Evolutionary conservation across 805 yeast genomes (phyloP), one percentile per base, ranked within the genome.

Genomic region (Saccharomyces eubayanus): DNA sequence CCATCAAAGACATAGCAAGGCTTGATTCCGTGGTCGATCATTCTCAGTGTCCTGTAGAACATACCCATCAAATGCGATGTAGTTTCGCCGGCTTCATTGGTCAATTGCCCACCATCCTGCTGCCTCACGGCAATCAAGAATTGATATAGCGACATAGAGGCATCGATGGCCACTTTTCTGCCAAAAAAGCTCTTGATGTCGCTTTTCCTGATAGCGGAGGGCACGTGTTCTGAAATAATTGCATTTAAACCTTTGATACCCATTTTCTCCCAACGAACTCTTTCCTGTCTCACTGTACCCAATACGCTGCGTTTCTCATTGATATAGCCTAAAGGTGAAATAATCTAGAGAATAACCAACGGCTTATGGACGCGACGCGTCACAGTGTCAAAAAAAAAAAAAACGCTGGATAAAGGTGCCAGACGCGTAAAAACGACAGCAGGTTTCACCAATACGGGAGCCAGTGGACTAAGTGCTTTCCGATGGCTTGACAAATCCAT

Each of bases 1-100:
- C 99, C 99, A 69, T 94, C 99, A 72, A 94, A 94, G 6, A 94
- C 98, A 66, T 89, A 94, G 47, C 91, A 85, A 1, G 99, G 99
- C 68, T 94, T 94, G 63, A 94, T 81, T n/a, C 97, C 97, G 64
- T 87, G 82, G 59, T 86, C 96, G 4, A 91, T 87, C 79, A 94
- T 81, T 51, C 96, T 74, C 51, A 94, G 78, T 0, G 99, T 94
- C 56, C 99, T 77, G 70, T 94, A 92, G 69, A 94, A 94, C 79
- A 94, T 87, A 2, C 99, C 99, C 86, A 91, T 90, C 54, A 94
- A 70, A 69, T 94, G 99, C 0, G 97, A 87, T 0, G 88, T 87
- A 1, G 97, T 92, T 58, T 89, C 96, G 47, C 99, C 99, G 20
- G 81, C 81, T 43, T 88, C 96, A 58, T 82, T 86, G 27, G 94